Percentiles rank a stretch among this genome's conserved stretches.
These are phyloP conservation scores for Eucalyptus virginea DNA, from an alignment of 345 rosid genomes.

Conservation along the genomic window DNA sequence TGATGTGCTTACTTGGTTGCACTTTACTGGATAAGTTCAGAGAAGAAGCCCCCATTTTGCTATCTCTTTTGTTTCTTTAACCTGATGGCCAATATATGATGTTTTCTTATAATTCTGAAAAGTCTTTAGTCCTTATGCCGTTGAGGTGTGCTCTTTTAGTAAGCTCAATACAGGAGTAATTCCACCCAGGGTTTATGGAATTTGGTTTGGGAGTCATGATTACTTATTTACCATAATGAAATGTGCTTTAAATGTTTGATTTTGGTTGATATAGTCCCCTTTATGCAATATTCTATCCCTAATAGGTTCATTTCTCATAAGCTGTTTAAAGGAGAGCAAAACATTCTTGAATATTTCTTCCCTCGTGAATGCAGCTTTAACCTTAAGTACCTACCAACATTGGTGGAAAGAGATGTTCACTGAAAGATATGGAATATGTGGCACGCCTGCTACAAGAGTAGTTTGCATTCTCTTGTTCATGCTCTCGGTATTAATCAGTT, in stretches of 20 bases:
- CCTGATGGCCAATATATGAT: neutral
- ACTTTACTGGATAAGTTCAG: neutral
- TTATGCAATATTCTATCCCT: neutral
- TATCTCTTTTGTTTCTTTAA: neutral
- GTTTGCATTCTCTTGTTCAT: slow-evolving; percentile 98
- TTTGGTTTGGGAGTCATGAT: neutral
- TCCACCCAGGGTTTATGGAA: neutral
- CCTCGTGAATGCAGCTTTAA: slow-evolving; percentile 95
- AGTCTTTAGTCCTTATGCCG: neutral
- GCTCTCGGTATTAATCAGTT: slow-evolving; percentile 98
- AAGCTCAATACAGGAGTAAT: neutral
- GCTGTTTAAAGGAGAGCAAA: slow-evolving; percentile 20
- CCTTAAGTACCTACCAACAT: slow-evolving; percentile 75
- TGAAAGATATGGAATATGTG: slow-evolving; percentile 89
- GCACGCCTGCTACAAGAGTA: slow-evolving; percentile 92
- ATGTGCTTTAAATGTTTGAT: neutral
- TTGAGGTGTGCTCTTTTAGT: neutral
- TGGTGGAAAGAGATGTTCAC: slow-evolving; percentile 91
- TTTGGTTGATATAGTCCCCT: neutral
- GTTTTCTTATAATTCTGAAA: neutral
- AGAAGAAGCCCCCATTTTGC: neutral
- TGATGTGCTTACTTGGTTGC: neutral
- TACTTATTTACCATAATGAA: neutral
- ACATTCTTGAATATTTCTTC: slow-evolving; percentile 71
- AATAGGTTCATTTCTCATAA: slow-evolving; percentile 7